Percentiles rank a stretch among this genome's conserved stretches.
Conservation (phyloP, 345 rosid species). For the Viola odorata region DNA sequence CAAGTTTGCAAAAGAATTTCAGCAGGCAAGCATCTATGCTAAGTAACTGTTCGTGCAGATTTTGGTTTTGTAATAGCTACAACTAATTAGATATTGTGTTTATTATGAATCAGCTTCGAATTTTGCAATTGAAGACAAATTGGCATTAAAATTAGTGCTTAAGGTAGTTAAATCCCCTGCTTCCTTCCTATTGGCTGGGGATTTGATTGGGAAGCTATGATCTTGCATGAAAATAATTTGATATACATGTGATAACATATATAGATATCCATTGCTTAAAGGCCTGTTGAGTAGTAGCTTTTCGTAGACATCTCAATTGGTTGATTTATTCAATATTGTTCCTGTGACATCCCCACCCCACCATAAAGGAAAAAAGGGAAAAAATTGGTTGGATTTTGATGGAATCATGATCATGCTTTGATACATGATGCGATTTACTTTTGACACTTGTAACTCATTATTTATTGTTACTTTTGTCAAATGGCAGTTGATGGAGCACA, state of each 20-base stretch:
- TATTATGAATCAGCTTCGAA: background rate
- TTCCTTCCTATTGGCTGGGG: background rate
- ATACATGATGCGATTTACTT: background rate
- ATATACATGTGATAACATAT: too few relatives aligned
- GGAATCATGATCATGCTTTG: background rate
- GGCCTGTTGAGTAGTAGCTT: background rate
- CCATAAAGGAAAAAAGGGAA: background rate
- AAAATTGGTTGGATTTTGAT: background rate
- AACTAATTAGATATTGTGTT: background rate
- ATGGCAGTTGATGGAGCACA: conserved; percentile 75
- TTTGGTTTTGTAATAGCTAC: background rate
- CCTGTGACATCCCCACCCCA: background rate
- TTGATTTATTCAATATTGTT: background rate
- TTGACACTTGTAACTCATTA: background rate
- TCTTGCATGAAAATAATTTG: background rate
- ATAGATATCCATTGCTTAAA: too few relatives aligned
- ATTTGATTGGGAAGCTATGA: background rate
- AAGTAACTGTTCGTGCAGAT: background rate
- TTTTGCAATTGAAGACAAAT: background rate
- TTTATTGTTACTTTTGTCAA: background rate
- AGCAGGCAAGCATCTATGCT: conserved; percentile 38
- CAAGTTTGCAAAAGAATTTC: conserved; percentile 62
- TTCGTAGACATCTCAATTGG: background rate
- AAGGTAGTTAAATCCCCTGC: background rate
- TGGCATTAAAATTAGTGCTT: background rate